Evolutionary conservation across 2,329 filamentous ascomycete genomes (phyloP).

Genomic region (Gremmenia infestans): DNA sequence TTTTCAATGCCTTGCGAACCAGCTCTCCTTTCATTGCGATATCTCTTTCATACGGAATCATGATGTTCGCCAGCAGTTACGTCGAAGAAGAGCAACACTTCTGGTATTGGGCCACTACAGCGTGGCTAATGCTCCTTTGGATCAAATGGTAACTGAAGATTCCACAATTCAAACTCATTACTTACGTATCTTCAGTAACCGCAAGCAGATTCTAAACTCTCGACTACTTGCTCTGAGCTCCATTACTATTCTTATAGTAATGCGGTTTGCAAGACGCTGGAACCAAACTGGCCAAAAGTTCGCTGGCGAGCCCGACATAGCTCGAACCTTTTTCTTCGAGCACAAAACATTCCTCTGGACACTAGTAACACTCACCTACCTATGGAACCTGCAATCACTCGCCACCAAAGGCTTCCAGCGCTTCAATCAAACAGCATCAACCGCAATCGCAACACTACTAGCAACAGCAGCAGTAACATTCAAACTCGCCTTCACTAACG

Average conservation of each 20-base stretch:
- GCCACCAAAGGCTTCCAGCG: constrained; percentile 22
- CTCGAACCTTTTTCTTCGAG: constrained; percentile 61
- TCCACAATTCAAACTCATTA: not conserved
- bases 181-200: constrained; percentile 23
- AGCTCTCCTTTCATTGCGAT: constrained; percentile 45
- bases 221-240: constrained; percentile 19
- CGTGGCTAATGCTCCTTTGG: constrained; percentile 58
- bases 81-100: constrained; percentile 98
- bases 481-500: constrained; percentile 82
- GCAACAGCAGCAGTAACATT: constrained; percentile 65
- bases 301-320: constrained; percentile 83
- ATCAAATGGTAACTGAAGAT: constrained; percentile 35
- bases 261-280: constrained; percentile 73
- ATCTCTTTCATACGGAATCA: constrained; percentile 63
- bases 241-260: constrained; percentile 50
- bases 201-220: constrained; percentile 12
- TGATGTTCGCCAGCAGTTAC: constrained; percentile 98
- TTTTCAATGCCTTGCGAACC: constrained; percentile 30
- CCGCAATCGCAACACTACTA: constrained; percentile 36
- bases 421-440: constrained; percentile 27
- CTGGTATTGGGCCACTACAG: constrained; percentile 86
- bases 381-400: constrained; percentile 38
- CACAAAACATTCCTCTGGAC: constrained; percentile 69
- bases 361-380: constrained; percentile 65
- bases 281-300: constrained; percentile 98